phyloP scores from a whole-genome alignment of 1,284 basidiomycete species.

The Melampsora americana region DNA sequence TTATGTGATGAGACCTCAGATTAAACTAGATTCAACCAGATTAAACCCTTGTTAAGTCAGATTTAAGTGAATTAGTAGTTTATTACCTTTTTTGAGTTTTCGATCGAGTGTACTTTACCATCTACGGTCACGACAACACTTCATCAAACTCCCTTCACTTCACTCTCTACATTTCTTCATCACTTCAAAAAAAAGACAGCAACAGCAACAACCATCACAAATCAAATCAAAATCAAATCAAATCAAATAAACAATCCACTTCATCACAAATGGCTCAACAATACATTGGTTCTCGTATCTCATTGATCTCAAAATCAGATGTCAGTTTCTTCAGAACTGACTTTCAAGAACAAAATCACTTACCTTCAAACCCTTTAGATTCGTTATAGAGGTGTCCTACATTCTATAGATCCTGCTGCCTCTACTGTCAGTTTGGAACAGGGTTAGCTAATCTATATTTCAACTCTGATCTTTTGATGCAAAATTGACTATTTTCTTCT shows the following conservation, averaged over 20 bases:
- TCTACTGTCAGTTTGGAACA: slow-evolving; percentile 51
- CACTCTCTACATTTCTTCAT: not conserved
- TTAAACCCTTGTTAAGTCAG: too few species aligned
- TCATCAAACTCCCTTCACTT: not conserved
- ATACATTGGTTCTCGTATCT: slow-evolving; percentile 50
- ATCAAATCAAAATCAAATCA: too few species aligned
- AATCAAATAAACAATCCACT: too few species aligned
- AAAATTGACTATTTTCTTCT: not conserved
- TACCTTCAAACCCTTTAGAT: slow-evolving; percentile 16
- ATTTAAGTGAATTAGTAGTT: too few species aligned
- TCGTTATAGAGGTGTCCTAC: slow-evolving; percentile 48
- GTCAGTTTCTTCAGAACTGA: slow-evolving; percentile 44
- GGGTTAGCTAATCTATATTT: not conserved
- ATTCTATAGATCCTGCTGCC: slow-evolving; percentile 51
- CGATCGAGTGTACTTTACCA: not conserved
- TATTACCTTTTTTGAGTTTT: too few species aligned
- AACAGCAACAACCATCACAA: not conserved
- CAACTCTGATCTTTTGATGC: not conserved
- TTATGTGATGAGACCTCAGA: too few species aligned
- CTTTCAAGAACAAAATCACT: not conserved
- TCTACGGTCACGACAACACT: not conserved
- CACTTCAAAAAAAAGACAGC: not conserved
- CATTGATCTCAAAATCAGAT: slow-evolving; percentile 49
- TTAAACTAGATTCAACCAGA: too few species aligned
- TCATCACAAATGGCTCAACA: slow-evolving; percentile 47